phyloP scores from a whole-genome alignment of 1,284 basidiomycete species.

The Leccinum subfulvum region DNA sequence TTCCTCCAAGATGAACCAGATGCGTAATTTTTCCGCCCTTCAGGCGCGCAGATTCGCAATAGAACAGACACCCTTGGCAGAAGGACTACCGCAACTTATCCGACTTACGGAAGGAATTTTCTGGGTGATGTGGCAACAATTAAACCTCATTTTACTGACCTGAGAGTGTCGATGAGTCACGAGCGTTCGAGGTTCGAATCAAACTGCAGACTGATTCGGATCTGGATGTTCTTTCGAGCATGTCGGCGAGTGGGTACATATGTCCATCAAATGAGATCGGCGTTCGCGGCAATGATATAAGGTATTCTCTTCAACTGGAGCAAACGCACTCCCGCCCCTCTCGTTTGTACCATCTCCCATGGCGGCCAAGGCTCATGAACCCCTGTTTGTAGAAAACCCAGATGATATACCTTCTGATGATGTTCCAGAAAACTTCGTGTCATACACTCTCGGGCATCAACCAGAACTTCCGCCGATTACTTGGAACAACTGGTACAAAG shows the following conservation, averaged over 20 bases:
- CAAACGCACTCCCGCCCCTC: background rate
- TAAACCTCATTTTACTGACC: background rate
- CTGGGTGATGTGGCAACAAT: background rate
- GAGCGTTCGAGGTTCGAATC: background rate
- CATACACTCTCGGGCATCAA: slow-evolving; percentile 52
- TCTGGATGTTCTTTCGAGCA: background rate
- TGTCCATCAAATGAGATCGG: background rate
- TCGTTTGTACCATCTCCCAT: background rate
- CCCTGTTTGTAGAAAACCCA: slow-evolving; percentile 10
- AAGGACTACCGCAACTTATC: background rate
- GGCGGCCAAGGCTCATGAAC: background rate
- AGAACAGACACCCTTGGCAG: background rate
- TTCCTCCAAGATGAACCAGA: background rate
- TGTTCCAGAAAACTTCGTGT: slow-evolving; percentile 60
- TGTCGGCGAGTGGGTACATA: background rate
- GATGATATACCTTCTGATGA: slow-evolving; percentile 20
- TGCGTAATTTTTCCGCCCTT: background rate
- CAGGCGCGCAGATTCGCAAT: background rate
- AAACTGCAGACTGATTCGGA: background rate
- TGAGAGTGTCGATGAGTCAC: background rate
- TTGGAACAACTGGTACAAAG: slow-evolving; percentile 32
- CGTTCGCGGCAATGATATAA: background rate
- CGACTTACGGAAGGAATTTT: background rate
- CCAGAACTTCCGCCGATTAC: slow-evolving; percentile 47
- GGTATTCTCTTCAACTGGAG: background rate